Percentiles rank a stretch among this genome's conserved stretches.
These are phyloP conservation scores for Claviceps capensis DNA, from an alignment of 2,329 filamentous ascomycete species.

Conservation along the genomic window DNA sequence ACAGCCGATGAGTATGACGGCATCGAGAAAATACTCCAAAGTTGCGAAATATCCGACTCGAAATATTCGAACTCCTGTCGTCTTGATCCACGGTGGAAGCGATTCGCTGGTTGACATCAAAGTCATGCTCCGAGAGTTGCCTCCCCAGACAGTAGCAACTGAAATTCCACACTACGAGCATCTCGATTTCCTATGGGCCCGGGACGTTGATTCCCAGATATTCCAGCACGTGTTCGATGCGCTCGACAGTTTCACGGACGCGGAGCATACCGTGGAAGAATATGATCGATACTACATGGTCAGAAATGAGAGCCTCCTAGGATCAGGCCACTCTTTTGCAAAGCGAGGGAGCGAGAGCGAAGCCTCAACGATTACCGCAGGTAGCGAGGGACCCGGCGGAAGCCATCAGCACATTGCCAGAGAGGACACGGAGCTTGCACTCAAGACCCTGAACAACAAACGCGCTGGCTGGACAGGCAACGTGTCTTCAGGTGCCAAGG, in stretches of 20 bases:
- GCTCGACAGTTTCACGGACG: constrained; percentile 54
- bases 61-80: constrained; percentile 92
- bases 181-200: constrained; percentile 89
- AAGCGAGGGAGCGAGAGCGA: constrained; percentile 24
- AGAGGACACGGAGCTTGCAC: constrained; percentile 9
- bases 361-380: constrained; percentile 16
- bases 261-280: constrained; percentile 44
- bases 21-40: constrained; percentile 77
- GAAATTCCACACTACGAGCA: constrained; percentile 92
- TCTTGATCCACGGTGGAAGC: constrained; percentile 83
- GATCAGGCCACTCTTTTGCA: constrained; percentile 16
- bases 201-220: constrained; percentile 69
- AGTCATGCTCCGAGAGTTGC: constrained; percentile 81
- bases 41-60: constrained; percentile 91
- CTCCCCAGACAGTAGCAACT: constrained; percentile 68
- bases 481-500: neutral
- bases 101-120: constrained; percentile 91
- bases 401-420: constrained; percentile 16
- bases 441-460: neutral
- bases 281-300: constrained; percentile 43
- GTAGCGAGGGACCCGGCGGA: neutral
- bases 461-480: neutral
- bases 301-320: constrained; percentile 36
- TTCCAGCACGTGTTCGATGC: constrained; percentile 89
- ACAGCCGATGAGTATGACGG: constrained; percentile 56